Base-by-base conservation (phyloP, 345 rosid species). In the Sisymbrium altissimum region DNA sequence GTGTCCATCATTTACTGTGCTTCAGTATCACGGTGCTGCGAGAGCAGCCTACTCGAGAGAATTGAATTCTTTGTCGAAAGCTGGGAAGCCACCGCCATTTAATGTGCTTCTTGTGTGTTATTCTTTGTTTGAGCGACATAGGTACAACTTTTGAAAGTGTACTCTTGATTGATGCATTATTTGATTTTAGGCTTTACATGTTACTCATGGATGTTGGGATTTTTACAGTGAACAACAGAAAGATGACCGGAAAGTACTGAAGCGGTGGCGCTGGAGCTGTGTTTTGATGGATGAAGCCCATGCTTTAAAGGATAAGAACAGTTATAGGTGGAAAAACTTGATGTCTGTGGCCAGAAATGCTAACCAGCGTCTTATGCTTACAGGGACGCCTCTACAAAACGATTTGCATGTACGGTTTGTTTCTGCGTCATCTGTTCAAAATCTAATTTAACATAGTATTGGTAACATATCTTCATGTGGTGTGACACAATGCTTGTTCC, bases 281-380 rank as follows among this genome's bases (percentile, higher is more conserved):
- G 91, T 92, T 50, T 82, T 92, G 74, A 96, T 96, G 99, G 99
- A 92, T 75, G 98, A 96, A 80, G 99, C 99, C 17, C 98, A 96
- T 88, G 96, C 98, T 70, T 81, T 90, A 73, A 92, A 92, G 86
- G 99, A 96, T 76, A 90, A 86, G 85, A 90, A 81, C 79, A 92
- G 97, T 83, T 96, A 89, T 76, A 83, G 99, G 89, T 92, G 99
- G 98, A 95, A 90, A 81, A 95, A 95, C 49, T 74, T 92, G 57
- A 92, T 87, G 97, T 90, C 94, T 65, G 89, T 87, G 63, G 93
- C 99, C 64, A 80, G 89, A 80, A 88, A 87, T 58, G 99, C 98
- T 33, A 95, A 92, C 78, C 99, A 92, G 76, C 97, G 97, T 33
- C 85, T 92, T 60, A 90, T 92, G 98, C 87, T 95, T 38, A 95